Conservation (phyloP, 2,329 filamentous ascomycete genomes). For the Tolypocladium tundrense region DNA sequence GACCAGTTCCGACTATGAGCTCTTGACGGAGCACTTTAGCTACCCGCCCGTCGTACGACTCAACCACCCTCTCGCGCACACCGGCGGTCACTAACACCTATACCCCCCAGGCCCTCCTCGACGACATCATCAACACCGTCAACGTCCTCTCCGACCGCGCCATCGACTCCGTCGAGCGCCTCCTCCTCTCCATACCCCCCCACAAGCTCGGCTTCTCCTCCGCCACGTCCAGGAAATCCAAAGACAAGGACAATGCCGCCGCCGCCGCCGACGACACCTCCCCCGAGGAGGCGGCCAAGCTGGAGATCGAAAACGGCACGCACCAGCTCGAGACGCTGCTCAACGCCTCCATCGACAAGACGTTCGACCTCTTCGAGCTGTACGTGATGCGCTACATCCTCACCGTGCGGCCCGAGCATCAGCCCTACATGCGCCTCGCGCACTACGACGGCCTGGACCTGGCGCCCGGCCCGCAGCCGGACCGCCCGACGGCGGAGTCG, state of each 20-base stretch:
- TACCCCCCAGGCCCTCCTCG: slow-evolving; percentile 64
- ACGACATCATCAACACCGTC: slow-evolving; percentile 95
- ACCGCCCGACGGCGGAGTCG: slow-evolving; percentile 50
- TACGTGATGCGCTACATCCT: slow-evolving; percentile 83
- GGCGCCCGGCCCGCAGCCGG: slow-evolving; percentile 7
- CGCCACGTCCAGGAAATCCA: slow-evolving; percentile 10
- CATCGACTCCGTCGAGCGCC: slow-evolving; percentile 76
- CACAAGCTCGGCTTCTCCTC: slow-evolving; percentile 69
- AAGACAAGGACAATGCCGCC: slow-evolving; percentile 16
- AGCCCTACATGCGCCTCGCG: slow-evolving; percentile 68
- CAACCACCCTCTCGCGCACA: neutral
- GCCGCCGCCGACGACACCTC: slow-evolving; percentile 4
- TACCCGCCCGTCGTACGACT: slow-evolving; percentile 78
- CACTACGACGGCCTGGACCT: slow-evolving; percentile 70
- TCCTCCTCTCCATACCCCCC: slow-evolving; percentile 64
- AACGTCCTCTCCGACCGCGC: slow-evolving; percentile 90
- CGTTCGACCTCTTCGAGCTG: slow-evolving; percentile 80
- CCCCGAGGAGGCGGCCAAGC: slow-evolving; percentile 31
- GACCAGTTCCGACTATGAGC: slow-evolving; percentile 44
- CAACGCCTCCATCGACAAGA: slow-evolving; percentile 71
- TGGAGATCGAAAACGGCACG: slow-evolving; percentile 79
- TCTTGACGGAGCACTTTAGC: slow-evolving; percentile 91
- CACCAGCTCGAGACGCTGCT: slow-evolving; percentile 77
- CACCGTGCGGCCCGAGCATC: slow-evolving; percentile 56
- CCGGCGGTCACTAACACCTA: neutral